Evolutionary conservation across 345 rosid species (phyloP), one percentile per base, ranked within the genome.

Genomic region (Citrus mangshanensis): DNA sequence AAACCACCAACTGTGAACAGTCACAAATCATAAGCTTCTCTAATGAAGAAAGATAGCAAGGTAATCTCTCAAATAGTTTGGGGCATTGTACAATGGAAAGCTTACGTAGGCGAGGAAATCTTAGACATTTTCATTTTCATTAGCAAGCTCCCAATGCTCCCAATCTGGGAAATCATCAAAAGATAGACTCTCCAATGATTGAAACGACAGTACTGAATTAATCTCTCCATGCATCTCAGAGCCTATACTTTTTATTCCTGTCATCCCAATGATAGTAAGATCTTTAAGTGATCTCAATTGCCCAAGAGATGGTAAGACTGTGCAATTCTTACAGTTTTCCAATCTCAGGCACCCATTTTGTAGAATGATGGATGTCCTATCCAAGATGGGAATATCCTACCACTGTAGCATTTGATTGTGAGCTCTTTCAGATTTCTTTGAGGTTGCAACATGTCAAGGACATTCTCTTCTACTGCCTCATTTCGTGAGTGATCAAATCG

Each of bases 241-340:
- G 37, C 76, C 49, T 21, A 72, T 35, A 12, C 6, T 5, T 35
- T 5, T n/a, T 34, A 73, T 8, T 6, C 4, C 0, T n/a, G 40
- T n/a, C 66, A 73, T 32, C 21, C 76, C n/a, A 35, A 22, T 24
- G 66, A 73, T 73, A 2, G 51, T 73, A 19, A 73, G 76, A n/a
- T 58, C 34, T 16, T 73, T 24, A 14, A 73, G n/a, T n/a, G n/a
- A n/a, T 4, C 3, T 0, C 21, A 72, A 72, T 10, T 8, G 18
- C 9, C 75, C 75, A 8, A 35, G 54, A 5, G 66, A 13, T 1
- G 76, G 66, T 7, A 73, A 73, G 7, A 19, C 16, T n/a, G 2
- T n/a, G 21, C 54, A 58, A 3, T 12, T 56, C 12, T 10, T 42
- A 58, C 66, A 73, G 1, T 22, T n/a, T n/a, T 73, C 6, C 54